Evolutionary conservation across 352 stramenopile genomes (phyloP).

Genomic region (Pythium volutum): DNA sequence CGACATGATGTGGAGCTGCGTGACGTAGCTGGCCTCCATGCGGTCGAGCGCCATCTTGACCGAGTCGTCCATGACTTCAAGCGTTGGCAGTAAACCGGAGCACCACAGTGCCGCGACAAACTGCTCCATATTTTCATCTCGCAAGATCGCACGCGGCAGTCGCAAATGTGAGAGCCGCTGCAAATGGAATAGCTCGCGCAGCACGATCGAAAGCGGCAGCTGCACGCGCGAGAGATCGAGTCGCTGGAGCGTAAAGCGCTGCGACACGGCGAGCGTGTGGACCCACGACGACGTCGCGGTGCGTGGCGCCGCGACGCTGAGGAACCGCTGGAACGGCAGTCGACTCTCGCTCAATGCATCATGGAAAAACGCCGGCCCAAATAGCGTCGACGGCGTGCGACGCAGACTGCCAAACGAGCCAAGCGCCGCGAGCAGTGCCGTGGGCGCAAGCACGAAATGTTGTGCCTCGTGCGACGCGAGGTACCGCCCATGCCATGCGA

Average conservation of each 20-base stretch:
- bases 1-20: conserved; percentile 67
- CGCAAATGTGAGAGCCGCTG: conserved; percentile 59
- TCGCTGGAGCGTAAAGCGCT: conserved; percentile 53
- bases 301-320: conserved; percentile 56
- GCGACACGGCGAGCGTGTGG: conserved; percentile 42
- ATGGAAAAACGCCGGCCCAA: conserved; percentile 46
- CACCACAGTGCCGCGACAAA: conserved; percentile 67
- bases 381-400: conserved; percentile 21
- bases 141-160: conserved; percentile 56
- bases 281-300: conserved; percentile 65
- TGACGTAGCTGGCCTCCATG: conserved; percentile 64
- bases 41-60: conserved; percentile 62
- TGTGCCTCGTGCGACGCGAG: conserved; percentile 3
- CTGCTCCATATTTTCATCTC: conserved; percentile 73
- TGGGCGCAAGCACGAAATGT: background rate
- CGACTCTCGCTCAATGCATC: conserved; percentile 45
- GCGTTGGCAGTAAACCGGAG: conserved; percentile 38
- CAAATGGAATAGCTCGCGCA: conserved; percentile 52
- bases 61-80: conserved; percentile 56
- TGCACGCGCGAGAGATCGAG: conserved; percentile 57
- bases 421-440: background rate
- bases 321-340: conserved; percentile 48
- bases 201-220: conserved; percentile 58
- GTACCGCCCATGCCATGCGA: conserved; percentile 19
- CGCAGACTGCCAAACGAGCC: background rate